Evolutionary conservation across 2,329 filamentous ascomycete genomes (phyloP).

Genomic region (Colletotrichum destructivum): DNA sequence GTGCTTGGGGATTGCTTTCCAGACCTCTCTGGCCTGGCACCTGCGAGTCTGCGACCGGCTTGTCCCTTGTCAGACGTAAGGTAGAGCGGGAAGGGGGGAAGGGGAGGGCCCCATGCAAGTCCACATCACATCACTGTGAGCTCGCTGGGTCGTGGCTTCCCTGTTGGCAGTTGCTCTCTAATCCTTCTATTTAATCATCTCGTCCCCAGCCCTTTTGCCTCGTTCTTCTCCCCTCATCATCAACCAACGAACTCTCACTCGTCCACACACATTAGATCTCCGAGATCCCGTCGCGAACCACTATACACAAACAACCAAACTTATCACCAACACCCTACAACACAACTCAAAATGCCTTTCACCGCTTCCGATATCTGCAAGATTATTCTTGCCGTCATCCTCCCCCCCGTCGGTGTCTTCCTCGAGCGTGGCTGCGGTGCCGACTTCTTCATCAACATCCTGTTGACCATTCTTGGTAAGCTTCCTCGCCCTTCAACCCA

Average conservation of each 20-base stretch:
- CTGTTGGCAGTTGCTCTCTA: conserved; percentile 7
- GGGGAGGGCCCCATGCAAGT: conserved; percentile 37
- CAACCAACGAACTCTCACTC: conserved; percentile 32
- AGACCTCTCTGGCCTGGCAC: conserved; percentile 28
- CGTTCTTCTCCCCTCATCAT: conserved; percentile 3
- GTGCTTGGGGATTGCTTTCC: conserved; percentile 8
- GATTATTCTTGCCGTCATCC: conserved; percentile 88
- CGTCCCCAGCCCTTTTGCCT: conserved; percentile 32
- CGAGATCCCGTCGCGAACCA: conserved; percentile 28
- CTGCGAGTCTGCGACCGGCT: conserved; percentile 35
- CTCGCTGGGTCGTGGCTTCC: conserved; percentile 19
- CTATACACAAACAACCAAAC: conserved; percentile 20
- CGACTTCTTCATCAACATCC: conserved; percentile 93
- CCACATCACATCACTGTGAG: conserved; percentile 43
- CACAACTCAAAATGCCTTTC: conserved; percentile 67
- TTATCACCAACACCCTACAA: not conserved
- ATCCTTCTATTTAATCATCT: conserved; percentile 24
- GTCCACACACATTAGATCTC: conserved; percentile 12
- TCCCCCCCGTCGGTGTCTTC: conserved; percentile 93
- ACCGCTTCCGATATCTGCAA: conserved; percentile 73
- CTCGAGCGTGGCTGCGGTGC: conserved; percentile 91
- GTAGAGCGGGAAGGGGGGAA: conserved; percentile 30
- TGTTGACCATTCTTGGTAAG: conserved; percentile 81
- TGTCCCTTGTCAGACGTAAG: conserved; percentile 42
- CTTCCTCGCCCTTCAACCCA: not conserved